phyloP scores from a whole-genome alignment of 2,329 filamentous ascomycete species.

The Rhytidhysteron rufulum region DNA sequence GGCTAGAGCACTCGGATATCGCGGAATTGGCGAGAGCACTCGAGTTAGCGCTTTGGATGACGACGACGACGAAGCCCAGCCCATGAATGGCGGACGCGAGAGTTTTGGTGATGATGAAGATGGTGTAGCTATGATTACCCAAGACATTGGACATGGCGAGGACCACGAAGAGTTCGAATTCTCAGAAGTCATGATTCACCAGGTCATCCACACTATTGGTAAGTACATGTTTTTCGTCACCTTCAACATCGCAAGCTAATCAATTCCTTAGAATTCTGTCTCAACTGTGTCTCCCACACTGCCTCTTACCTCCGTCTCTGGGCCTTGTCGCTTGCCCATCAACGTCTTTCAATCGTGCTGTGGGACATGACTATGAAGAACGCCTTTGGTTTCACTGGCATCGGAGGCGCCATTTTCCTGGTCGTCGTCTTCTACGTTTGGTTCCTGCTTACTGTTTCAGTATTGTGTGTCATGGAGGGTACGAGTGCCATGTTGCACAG shows the following conservation, averaged over 20 bases:
- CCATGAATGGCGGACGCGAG: constrained; percentile 57
- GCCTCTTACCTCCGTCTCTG: constrained; percentile 98
- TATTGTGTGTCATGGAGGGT: constrained; percentile 92
- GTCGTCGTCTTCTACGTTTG: constrained; percentile 82
- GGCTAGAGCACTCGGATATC: constrained; percentile 83
- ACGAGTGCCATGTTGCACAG: constrained; percentile 95
- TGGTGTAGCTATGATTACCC: constrained; percentile 81
- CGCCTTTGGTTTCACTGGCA: constrained; percentile 64
- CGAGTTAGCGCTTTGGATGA: constrained; percentile 86
- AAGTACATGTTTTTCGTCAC: constrained; percentile 39
- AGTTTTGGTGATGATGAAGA: constrained; percentile 74
- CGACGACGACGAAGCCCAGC: constrained; percentile 66
- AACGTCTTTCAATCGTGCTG: constrained; percentile 92
- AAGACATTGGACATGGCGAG: constrained; percentile 68
- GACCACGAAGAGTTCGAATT: constrained; percentile 98
- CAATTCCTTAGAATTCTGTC: constrained; percentile 75
- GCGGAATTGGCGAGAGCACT: constrained; percentile 84
- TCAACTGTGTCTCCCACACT: constrained; percentile 98
- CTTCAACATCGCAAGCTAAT: constrained; percentile 16
- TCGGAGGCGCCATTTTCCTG: constrained; percentile 71
- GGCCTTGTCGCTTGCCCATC: constrained; percentile 94
- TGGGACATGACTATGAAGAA: constrained; percentile 93
- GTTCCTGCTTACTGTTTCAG: constrained; percentile 77
- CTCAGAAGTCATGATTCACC: constrained; percentile 95
- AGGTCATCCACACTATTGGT: constrained; percentile 98